Conservation (phyloP, 1,284 basidiomycete species). For the Fereydounia khargensis region DNA sequence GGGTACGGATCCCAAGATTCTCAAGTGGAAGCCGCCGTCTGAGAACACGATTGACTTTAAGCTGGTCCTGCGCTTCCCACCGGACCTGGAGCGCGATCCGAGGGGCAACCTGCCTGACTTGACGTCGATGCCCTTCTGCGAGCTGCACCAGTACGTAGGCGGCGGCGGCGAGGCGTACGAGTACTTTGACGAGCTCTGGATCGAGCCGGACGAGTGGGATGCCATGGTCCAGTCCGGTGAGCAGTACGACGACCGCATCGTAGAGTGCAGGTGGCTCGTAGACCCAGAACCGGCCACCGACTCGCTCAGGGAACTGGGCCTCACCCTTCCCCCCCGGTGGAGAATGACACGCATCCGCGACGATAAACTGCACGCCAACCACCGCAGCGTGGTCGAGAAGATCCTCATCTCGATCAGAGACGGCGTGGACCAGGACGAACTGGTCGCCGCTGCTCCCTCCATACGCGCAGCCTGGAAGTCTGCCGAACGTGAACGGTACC, state of each 20-base stretch:
- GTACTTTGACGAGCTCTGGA: constrained; percentile 79
- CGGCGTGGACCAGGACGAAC: constrained; percentile 47
- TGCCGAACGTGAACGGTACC: constrained; percentile 19
- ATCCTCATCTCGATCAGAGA: constrained; percentile 50
- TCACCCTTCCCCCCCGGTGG: constrained; percentile 43
- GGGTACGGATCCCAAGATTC: constrained; percentile 86
- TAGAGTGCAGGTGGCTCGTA: constrained; percentile 80
- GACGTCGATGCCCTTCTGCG: constrained; percentile 78
- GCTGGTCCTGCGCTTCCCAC: constrained; percentile 85
- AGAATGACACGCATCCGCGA: constrained; percentile 50
- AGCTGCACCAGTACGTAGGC: constrained; percentile 72
- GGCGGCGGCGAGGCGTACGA: constrained; percentile 66
- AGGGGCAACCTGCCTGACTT: constrained; percentile 67
- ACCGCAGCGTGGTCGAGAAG: constrained; percentile 45
- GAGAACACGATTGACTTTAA: constrained; percentile 99
- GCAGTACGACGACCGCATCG: constrained; percentile 87
- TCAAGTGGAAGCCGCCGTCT: constrained; percentile 96
- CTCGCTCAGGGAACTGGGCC: constrained; percentile 9
- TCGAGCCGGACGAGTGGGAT: constrained; percentile 91
- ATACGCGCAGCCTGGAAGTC: constrained; percentile 49
- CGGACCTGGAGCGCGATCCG: constrained; percentile 57
- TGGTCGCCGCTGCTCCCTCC: constrained; percentile 30
- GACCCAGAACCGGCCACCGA: constrained; percentile 60
- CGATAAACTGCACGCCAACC: constrained; percentile 54
- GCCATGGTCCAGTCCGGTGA: constrained; percentile 79